phyloP scores from a whole-genome alignment of 306 rosid species.

The Rosa lucieae region DNA sequence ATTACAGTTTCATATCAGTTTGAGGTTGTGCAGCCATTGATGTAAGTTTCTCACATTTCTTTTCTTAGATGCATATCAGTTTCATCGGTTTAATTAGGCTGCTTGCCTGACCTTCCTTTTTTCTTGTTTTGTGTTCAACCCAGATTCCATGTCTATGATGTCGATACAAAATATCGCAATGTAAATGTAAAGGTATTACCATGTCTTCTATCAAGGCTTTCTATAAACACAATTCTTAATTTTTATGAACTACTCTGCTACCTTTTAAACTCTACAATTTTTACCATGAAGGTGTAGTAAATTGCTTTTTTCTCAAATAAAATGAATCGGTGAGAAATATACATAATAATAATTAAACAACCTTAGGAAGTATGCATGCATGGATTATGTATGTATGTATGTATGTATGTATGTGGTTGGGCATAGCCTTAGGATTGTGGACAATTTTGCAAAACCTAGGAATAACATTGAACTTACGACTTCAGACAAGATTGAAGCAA shows the following conservation, averaged over 20 bases:
- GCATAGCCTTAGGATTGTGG: not conserved
- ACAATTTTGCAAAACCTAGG: not conserved
- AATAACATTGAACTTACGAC: not conserved
- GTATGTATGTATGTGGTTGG: not conserved
- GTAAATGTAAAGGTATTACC: constrained; percentile 61
- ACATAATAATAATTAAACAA: not conserved
- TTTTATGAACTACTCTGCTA: not conserved
- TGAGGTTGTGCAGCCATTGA: constrained; percentile 69
- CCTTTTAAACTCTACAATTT: not conserved
- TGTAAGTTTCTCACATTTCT: constrained; percentile 46
- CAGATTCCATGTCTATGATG: constrained; percentile 76
- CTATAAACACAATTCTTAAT: not conserved
- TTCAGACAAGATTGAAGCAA: too few relatives aligned
- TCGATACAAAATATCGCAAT: constrained; percentile 64
- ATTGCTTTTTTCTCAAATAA: not conserved
- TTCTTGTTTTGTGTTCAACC: constrained; percentile 18
- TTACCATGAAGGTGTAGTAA: not conserved
- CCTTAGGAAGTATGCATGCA: too few relatives aligned
- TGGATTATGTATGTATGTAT: too few relatives aligned
- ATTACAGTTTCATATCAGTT: constrained; percentile 66
- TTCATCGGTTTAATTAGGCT: not conserved
- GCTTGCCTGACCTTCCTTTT: not conserved
- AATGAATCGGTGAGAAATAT: not conserved
- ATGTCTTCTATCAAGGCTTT: not conserved
- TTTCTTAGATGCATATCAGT: not conserved